Base-by-base conservation (phyloP, 2,329 filamentous ascomycete species). In the Huntiella decipiens region DNA sequence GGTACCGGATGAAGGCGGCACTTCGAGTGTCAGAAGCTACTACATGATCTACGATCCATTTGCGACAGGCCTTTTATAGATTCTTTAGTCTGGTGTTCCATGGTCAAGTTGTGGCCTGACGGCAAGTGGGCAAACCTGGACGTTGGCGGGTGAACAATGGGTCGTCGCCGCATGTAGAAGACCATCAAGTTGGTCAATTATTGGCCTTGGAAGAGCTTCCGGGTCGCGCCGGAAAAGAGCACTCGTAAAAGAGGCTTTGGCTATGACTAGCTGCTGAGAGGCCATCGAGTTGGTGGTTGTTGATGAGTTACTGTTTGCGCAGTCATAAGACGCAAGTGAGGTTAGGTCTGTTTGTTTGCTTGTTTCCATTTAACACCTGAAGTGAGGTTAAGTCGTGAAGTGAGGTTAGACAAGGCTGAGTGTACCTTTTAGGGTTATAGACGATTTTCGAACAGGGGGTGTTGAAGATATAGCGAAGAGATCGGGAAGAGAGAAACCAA, bases 31-130 rank as follows among this genome's bases (percentile, higher is more conserved):
- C 60, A 50, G 84, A 91, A 48, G 71, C 70, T 54, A 74, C 68
- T 57, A 88, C 67, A 64, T 85, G 74, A 55, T 71, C 70, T 57
- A 86, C 63, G 56, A 88, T 79, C 84, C 84, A 93, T 63, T 73
- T 69, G 72, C 87, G 93, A 72, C 82, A 87, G 68, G 75, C 82
- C 86, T 93, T 28, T 28, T 28, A 28, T 28, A 28, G 22, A 28
- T 28, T 28, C 22, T 28, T 28, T 28, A 28, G 22, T 28, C 22
- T 28, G 8, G 22, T 28, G 22, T 10, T 28, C 22, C 3, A 28
- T 28, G 22, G 22, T 28, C 22, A 28, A 28, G 22, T 28, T 74
- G 39, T 64, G 49, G 54, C 53, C 22, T 28, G 22, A 10, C 8
- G 22, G 22, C 22, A 28, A 28, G 55, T 50, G 61, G 58, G 68